Conservation (phyloP, 2,329 filamentous ascomycete species). For the Fusarium fracticaudum region DNA sequence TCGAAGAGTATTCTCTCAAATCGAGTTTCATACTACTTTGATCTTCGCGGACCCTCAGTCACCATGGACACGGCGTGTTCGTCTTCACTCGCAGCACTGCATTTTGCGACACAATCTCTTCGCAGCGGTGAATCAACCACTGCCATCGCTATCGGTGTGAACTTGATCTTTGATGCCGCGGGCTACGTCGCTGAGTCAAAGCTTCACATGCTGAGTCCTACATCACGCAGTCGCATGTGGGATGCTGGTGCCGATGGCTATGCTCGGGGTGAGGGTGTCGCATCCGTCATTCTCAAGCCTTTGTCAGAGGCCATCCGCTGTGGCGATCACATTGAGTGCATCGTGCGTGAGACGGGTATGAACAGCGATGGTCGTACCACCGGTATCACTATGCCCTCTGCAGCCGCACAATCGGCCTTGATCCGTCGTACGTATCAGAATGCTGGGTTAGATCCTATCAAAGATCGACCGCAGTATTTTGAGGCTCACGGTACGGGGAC, state of each 20-base stretch:
- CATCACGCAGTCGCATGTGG: constrained; percentile 19
- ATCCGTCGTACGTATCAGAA: constrained; percentile 1
- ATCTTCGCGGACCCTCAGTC: not conserved
- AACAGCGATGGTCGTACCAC: not conserved
- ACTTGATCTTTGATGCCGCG: constrained; percentile 39
- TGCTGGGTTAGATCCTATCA: not conserved
- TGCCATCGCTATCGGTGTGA: not conserved
- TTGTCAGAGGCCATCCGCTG: constrained; percentile 45
- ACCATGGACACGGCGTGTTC: not conserved
- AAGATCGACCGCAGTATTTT: constrained; percentile 2
- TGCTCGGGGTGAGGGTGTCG: constrained; percentile 16
- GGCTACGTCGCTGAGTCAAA: constrained; percentile 47
- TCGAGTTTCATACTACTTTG: not conserved
- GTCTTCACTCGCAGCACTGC: not conserved
- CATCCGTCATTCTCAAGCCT: constrained; percentile 18
- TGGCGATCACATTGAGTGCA: constrained; percentile 57
- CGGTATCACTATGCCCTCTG: not conserved
- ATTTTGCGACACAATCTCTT: not conserved
- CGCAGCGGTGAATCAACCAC: not conserved
- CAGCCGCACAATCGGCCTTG: not conserved
- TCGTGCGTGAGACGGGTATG: not conserved
- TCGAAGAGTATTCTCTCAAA: constrained; percentile 1
- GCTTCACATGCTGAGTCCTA: constrained; percentile 51
- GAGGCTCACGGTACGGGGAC: constrained; percentile 3
- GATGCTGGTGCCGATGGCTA: constrained; percentile 13